Evolutionary conservation across 129 eudicot genomes (phyloP).

Genomic region (Tagetes erecta): DNA sequence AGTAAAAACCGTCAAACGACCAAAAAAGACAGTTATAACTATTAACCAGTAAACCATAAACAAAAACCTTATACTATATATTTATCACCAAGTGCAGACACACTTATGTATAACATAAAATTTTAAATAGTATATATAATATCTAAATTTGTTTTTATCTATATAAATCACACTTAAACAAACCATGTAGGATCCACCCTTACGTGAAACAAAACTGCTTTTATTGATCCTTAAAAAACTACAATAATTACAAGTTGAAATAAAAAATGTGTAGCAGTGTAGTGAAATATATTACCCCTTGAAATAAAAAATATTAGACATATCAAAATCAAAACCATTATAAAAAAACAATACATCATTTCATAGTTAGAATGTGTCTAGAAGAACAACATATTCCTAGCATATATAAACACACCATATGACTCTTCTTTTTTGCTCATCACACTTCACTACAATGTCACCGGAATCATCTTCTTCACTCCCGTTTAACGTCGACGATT

Average conservation of each 20-base stretch:
- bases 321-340: neutral
- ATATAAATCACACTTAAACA: too few relatives aligned
- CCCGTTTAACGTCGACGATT: conserved; percentile 62
- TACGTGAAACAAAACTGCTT: neutral
- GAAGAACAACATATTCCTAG: conserved; percentile 19
- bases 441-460: conserved; percentile 39
- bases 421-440: conserved; percentile 33
- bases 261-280: neutral
- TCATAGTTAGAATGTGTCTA: conserved; percentile 9
- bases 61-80: too few relatives aligned
- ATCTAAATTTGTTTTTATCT: too few relatives aligned
- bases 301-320: neutral
- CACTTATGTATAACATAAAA: too few relatives aligned
- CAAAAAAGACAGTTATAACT: too few relatives aligned
- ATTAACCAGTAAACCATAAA: too few relatives aligned
- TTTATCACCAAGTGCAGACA: too few relatives aligned
- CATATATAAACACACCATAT: conserved; percentile 28
- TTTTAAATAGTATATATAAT: too few relatives aligned
- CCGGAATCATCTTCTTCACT: conserved; percentile 53
- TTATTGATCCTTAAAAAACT: neutral
- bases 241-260: neutral
- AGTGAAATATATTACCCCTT: neutral
- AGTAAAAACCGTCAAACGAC: too few relatives aligned
- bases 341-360: conserved; percentile 7
- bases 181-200: neutral